Base-by-base conservation (phyloP, 2,329 filamentous ascomycete species). In the Aspergillus pseudoviridinutans region DNA sequence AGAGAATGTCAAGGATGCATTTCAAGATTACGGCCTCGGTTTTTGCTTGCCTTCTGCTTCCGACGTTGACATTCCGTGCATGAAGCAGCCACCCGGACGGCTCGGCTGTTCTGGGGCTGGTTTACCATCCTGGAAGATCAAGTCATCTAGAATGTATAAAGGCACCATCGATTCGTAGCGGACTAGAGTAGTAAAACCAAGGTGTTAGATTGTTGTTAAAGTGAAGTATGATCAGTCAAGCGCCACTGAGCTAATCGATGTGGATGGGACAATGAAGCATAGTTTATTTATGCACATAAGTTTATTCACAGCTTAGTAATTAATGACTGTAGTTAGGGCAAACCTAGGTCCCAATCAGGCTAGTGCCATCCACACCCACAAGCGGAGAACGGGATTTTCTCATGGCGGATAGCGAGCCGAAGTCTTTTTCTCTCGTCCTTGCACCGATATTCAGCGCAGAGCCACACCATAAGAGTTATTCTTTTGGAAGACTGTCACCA, bases 401-500 rank as follows among this genome's bases (percentile, higher is more conserved):
- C 61, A 59, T 64, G 60, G 62, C 59, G 51, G 55, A 53, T 54
- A 50, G 55, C 25, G 51, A 29, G 49, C 55, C 50, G 29, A 56
- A 56, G 59, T 66, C 66, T 68, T 64, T 67, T 66, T 56, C 64
- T 60, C 59, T 64, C 63, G 62, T 55, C 53, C 51, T 51, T 58
- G 47, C 56, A 62, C 61, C 71, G 67, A 69, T 65, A 70, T 73
- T 74, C 69, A 70, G 74, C 78, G 76, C 73, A 78, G 78, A 81
- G 78, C 85, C 85, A 83, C 85, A 90, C 88, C 88, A 89, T 85
- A 89, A 89, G 86, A 87, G 84, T 70, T 61, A 78, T 79, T 88
- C 87, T 90, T 89, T 83, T 90, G 89, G 88, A 90, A 92, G 89
- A 92, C 89, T 89, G 87, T 85, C 84, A 67, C 71, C 78, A 80